phyloP scores from a whole-genome alignment of 257 asterid genomes.

The Solanum arcanum region DNA sequence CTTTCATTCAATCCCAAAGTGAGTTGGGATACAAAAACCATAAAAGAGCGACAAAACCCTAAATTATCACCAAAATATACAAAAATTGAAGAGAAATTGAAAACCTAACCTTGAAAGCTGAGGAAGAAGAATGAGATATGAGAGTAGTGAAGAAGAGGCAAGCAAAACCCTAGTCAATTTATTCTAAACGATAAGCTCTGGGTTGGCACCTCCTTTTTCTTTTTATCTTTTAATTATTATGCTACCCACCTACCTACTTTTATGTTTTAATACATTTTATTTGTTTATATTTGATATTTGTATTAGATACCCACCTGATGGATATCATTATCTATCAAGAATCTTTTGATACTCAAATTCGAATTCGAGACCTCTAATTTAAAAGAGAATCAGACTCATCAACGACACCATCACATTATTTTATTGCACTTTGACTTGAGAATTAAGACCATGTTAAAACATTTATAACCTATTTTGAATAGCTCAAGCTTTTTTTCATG shows the following conservation, averaged over 20 bases:
- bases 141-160: neutral
- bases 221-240: too few relatives aligned
- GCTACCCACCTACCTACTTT: too few relatives aligned
- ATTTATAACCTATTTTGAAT: neutral
- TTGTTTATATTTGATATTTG: too few relatives aligned
- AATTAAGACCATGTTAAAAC: too few relatives aligned
- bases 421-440: neutral
- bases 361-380: too few relatives aligned
- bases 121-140: neutral
- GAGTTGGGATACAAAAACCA: neutral
- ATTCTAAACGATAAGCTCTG: too few relatives aligned
- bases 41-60: neutral
- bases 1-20: neutral
- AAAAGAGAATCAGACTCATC: too few relatives aligned
- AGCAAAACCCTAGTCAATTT: too few relatives aligned
- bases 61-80: neutral
- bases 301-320: rapidly evolving
- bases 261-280: too few relatives aligned
- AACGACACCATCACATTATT: neutral
- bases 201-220: too few relatives aligned
- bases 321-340: too few relatives aligned
- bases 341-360: too few relatives aligned
- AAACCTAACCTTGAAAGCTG: neutral
- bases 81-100: neutral
- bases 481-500: neutral